Percentiles rank a stretch among this genome's conserved stretches.
phyloP scores from a whole-genome alignment of 2,329 filamentous ascomycete genomes.

The Fusarium virguliforme region DNA sequence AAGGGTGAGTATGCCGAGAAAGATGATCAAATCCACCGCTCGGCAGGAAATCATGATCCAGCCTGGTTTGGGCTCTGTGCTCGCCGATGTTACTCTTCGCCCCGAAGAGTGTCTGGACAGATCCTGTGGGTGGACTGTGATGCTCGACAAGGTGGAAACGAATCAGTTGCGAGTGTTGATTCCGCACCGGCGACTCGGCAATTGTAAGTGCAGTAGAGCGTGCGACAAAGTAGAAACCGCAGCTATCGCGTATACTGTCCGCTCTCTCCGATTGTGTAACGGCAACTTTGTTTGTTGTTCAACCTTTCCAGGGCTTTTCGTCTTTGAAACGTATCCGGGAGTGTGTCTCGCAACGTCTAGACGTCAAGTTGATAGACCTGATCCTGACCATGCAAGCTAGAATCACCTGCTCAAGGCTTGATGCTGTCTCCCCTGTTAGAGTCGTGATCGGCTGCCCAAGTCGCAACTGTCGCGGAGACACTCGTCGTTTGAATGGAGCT shows the following conservation, averaged over 20 bases:
- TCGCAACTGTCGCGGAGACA: neutral
- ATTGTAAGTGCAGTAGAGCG: neutral
- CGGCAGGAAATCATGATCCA: conserved; percentile 16
- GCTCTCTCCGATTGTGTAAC: conserved; percentile 3
- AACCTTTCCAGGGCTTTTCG: conserved; percentile 3
- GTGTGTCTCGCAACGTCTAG: conserved; percentile 3
- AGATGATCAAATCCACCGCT: conserved; percentile 23
- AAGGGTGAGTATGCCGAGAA: conserved; percentile 28
- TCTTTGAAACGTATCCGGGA: conserved; percentile 12
- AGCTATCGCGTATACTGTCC: neutral
- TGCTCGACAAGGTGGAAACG: conserved; percentile 1
- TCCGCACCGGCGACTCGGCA: neutral
- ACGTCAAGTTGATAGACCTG: conserved; percentile 4
- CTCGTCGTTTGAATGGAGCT: conserved; percentile 20
- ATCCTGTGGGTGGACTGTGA: neutral
- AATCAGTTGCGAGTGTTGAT: neutral
- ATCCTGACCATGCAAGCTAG: conserved; percentile 34
- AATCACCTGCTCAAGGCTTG: conserved; percentile 23
- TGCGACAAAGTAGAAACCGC: conserved; percentile 1
- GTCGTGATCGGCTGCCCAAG: conserved; percentile 13
- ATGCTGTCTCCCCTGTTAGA: conserved; percentile 24
- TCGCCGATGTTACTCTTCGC: conserved; percentile 3
- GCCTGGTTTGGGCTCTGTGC: conserved; percentile 3
- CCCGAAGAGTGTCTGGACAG: neutral
- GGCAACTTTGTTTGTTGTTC: neutral